phyloP scores from a whole-genome alignment of 306 rosid species.

The Sindora glabra region DNA sequence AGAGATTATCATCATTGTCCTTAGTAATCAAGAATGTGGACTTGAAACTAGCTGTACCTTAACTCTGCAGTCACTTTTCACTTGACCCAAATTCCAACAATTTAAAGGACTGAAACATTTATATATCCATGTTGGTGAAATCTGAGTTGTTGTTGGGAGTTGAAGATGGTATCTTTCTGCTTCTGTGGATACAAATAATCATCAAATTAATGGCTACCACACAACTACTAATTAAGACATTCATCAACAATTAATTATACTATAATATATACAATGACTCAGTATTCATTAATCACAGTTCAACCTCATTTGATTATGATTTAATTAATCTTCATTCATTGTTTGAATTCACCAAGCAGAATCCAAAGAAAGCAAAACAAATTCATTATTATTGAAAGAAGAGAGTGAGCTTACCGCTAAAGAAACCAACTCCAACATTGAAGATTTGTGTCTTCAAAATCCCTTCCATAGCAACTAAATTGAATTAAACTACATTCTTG shows the following conservation, averaged over 20 bases:
- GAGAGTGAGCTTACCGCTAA: slow-evolving; percentile 36
- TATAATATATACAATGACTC: too few relatives aligned
- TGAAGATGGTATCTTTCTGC: slow-evolving; percentile 3
- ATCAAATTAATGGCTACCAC: neutral
- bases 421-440: slow-evolving; percentile 25
- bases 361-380: neutral
- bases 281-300: too few relatives aligned
- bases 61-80: slow-evolving; percentile 6
- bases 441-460: slow-evolving; percentile 34
- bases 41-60: slow-evolving; percentile 26
- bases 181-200: slow-evolving; percentile 25
- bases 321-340: too few relatives aligned
- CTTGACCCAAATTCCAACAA: slow-evolving; percentile 16
- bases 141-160: neutral
- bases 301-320: too few relatives aligned
- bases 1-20: too few relatives aligned
- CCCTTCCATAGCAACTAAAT: slow-evolving; percentile 18
- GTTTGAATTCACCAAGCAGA: neutral
- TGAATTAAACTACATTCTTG: slow-evolving; percentile 9
- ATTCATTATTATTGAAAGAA: neutral
- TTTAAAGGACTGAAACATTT: slow-evolving; percentile 19
- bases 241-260: too few relatives aligned
- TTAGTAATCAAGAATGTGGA: neutral
- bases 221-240: too few relatives aligned
- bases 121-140: neutral